A percentile compares a stretch with the other conserved stretches of the same genome.
These are phyloP conservation scores for Penicillium aurantiogriseum DNA, from an alignment of 2,329 filamentous ascomycete species.

Conservation along the genomic window DNA sequence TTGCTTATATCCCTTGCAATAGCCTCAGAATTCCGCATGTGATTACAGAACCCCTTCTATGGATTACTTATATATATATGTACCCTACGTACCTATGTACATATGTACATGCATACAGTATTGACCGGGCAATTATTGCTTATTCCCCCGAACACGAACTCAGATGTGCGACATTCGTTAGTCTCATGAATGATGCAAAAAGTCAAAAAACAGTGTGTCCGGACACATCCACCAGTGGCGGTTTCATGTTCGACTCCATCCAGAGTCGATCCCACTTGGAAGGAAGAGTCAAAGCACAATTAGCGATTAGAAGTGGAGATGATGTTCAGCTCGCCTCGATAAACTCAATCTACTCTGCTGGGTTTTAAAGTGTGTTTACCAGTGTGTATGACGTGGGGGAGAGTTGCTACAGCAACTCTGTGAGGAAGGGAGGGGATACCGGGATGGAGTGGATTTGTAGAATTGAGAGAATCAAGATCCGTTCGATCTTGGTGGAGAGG, in stretches of 20 bases:
- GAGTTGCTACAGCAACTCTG: slow-evolving; percentile 24
- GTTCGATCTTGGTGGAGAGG: slow-evolving; percentile 8
- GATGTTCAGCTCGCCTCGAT: slow-evolving; percentile 21
- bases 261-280: slow-evolving; percentile 1
- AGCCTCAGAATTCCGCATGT: slow-evolving; percentile 1
- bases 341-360: slow-evolving; percentile 5
- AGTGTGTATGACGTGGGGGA: slow-evolving; percentile 23
- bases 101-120: not conserved
- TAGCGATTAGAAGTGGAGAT: slow-evolving; percentile 10
- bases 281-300: not conserved
- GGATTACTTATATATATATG: not conserved
- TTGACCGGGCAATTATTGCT: slow-evolving; percentile 2
- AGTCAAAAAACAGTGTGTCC: not conserved
- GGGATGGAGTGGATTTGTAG: slow-evolving; percentile 3
- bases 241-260: not conserved
- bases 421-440: slow-evolving; percentile 7
- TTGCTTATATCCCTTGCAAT: slow-evolving; percentile 17
- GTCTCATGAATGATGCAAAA: not conserved
- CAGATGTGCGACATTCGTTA: slow-evolving; percentile 4
- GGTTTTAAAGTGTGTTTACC: slow-evolving; percentile 3
- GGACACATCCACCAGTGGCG: not conserved
- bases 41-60: not conserved
- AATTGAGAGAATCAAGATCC: slow-evolving; percentile 18
- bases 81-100: not conserved
- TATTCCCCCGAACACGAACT: not conserved